Evolutionary conservation across 164 flowering plant species (phyloP).

Genomic region (Tetracentron sinense): DNA sequence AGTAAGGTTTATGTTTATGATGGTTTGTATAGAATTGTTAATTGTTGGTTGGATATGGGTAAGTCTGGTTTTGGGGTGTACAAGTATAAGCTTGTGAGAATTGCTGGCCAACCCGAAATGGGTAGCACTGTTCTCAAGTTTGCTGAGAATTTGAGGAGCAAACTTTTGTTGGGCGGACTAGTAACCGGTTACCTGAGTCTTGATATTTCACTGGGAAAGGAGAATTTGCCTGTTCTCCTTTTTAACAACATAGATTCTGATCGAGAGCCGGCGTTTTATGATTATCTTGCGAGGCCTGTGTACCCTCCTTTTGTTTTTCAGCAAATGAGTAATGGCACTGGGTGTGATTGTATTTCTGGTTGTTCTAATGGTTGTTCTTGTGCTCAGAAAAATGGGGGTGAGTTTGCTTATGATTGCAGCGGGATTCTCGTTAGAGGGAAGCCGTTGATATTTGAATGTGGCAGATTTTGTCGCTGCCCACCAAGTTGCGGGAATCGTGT

Average conservation of each 20-base stretch:
- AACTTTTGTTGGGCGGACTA: slow-evolving; percentile 51
- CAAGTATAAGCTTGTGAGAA: slow-evolving; percentile 70
- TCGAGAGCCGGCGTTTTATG: slow-evolving; percentile 52
- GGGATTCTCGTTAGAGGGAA: slow-evolving; percentile 76
- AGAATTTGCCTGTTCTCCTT: slow-evolving; percentile 54
- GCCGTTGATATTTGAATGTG: slow-evolving; percentile 83
- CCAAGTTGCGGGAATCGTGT: slow-evolving; percentile 67
- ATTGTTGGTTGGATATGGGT: slow-evolving; percentile 81
- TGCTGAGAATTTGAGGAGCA: slow-evolving; percentile 45
- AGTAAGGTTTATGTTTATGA: slow-evolving; percentile 82
- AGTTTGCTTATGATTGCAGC: slow-evolving; percentile 61
- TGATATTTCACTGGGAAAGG: slow-evolving; percentile 66
- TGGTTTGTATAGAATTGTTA: slow-evolving; percentile 66
- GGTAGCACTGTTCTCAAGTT: slow-evolving; percentile 62
- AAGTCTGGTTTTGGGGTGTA: slow-evolving; percentile 88
- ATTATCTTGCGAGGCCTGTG: slow-evolving; percentile 50
- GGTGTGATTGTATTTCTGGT: slow-evolving; percentile 59
- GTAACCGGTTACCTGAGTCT: slow-evolving; percentile 52
- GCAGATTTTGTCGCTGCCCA: slow-evolving; percentile 62
- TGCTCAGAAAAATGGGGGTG: slow-evolving; percentile 72
- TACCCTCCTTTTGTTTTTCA: slow-evolving; percentile 46
- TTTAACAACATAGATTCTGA: slow-evolving; percentile 75
- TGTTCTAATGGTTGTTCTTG: slow-evolving; percentile 60
- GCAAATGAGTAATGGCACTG: slow-evolving; percentile 25
- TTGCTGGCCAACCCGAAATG: slow-evolving; percentile 73